Evolutionary conservation across 805 yeast genomes (phyloP), one percentile per base, ranked within the genome.

Genomic region (Zygosaccharomyces pseudorouxii): DNA sequence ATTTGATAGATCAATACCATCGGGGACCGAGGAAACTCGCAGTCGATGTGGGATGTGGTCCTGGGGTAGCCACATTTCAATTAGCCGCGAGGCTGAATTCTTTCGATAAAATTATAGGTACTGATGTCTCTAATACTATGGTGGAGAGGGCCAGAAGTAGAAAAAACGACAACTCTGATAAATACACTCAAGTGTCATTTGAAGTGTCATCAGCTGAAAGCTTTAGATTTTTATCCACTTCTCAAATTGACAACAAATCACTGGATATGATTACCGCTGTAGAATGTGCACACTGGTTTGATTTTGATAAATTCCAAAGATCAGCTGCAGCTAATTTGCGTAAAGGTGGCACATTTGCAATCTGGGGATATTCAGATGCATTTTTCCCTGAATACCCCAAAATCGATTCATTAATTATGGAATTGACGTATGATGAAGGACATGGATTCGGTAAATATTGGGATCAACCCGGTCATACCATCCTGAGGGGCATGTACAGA

Each of bases 221-320:
- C 5, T 50, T 55, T 28, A 35, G 39, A 2, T 49, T 52, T 14
- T 20, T 53, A 20, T 47, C 49, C 8, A 23, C 60, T 12, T 49
- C 41, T 5, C 18, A 16, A 8, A 54, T 55, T 7, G 64, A 49
- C 2, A 27, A 40, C 9, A 46, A 49, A 19, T 47, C 78, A 0
- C 33, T 45, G n/a, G 95, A 85, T 60, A 51, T 88, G 56, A 71
- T 88, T 11, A 77, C 89, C 2, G 86, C 83, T n/a, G 95, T 90
- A 0, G 89, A 89, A 62, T 84, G 89, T 50, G 80, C 77, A n/a
- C 97, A 89, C 66, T 89, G 96, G 96, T 77, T 87, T 49, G 74
- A 83, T 48, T 82, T 78, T 50, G 68, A 70, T 0, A 54, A 55
- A 25, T 83, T 82, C 61, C 81, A 80, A 60, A 57, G 64, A 4